Evolutionary conservation across 805 yeast species (phyloP).

Genomic region (Monosporozyma unispora): DNA sequence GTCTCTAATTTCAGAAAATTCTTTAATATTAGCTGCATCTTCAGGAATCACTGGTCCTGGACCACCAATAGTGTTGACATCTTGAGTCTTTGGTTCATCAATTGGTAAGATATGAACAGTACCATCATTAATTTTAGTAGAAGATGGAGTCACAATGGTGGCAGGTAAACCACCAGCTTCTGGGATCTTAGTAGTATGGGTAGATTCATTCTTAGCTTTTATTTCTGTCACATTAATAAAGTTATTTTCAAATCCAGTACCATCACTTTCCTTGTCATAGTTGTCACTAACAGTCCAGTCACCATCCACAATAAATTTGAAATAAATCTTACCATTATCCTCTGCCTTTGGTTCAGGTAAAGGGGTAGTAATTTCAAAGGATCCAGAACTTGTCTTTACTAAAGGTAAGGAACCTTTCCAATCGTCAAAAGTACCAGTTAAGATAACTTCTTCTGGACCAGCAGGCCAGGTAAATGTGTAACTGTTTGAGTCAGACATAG

Average conservation of each 20-base stretch:
- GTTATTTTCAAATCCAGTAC: conserved; percentile 33
- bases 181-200: conserved; percentile 33
- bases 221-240: conserved; percentile 18
- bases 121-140: conserved; percentile 7
- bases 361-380: conserved; percentile 51
- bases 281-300: conserved; percentile 43
- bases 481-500: neutral
- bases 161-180: conserved; percentile 40
- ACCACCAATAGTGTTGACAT: conserved; percentile 48
- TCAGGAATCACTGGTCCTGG: conserved; percentile 54
- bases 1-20: conserved; percentile 46
- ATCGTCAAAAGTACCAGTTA: conserved; percentile 64
- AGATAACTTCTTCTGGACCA: conserved; percentile 49
- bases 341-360: conserved; percentile 30
- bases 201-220: conserved; percentile 5
- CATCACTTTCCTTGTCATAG: conserved; percentile 39
- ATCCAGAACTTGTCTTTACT: conserved; percentile 43
- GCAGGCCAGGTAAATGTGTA: conserved; percentile 34
- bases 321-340: conserved; percentile 32
- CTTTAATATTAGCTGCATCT: conserved; percentile 56
- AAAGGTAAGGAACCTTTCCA: conserved; percentile 56
- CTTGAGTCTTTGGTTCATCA: conserved; percentile 33
- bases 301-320: conserved; percentile 62
- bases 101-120: conserved; percentile 37
- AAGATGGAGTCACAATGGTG: neutral